Conservation (phyloP, 2,329 filamentous ascomycete genomes). For the Mycocentrospora acerina region DNA sequence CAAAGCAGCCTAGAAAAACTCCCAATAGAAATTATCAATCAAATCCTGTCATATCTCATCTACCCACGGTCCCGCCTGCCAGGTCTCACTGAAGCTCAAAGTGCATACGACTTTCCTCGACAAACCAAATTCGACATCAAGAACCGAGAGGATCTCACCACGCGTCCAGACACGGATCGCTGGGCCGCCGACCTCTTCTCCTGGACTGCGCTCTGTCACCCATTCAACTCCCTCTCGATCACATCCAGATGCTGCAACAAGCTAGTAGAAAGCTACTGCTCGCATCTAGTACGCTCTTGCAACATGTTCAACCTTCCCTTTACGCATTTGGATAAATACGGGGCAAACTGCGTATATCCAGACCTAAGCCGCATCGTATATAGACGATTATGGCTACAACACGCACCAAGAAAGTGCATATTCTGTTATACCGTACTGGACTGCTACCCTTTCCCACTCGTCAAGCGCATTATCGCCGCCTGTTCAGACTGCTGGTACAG, state of each 20-base stretch:
- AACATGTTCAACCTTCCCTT: conserved; percentile 36
- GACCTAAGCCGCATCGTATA: conserved; percentile 31
- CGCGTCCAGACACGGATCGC: conserved; percentile 24
- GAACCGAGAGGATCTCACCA: conserved; percentile 20
- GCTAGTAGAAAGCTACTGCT: conserved; percentile 29
- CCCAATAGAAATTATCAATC: conserved; percentile 29
- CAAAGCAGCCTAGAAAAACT: conserved; percentile 24
- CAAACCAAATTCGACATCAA: conserved; percentile 19
- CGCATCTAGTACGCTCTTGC: conserved; percentile 25
- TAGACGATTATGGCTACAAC: conserved; percentile 33
- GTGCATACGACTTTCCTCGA: conserved; percentile 19
- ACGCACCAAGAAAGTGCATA: conserved; percentile 28
- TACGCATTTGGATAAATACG: conserved; percentile 20
- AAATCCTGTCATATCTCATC: conserved; percentile 32
- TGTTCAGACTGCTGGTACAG: conserved; percentile 35
- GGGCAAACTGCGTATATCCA: conserved; percentile 23
- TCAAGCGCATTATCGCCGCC: conserved; percentile 19
- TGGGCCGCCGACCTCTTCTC: conserved; percentile 32
- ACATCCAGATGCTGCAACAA: conserved; percentile 23
- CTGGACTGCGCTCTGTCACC: conserved; percentile 23
- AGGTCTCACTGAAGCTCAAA: conserved; percentile 31
- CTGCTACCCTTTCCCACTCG: conserved; percentile 24
- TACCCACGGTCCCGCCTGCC: conserved; percentile 31
- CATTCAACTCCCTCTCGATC: conserved; percentile 29
- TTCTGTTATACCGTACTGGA: conserved; percentile 27